These are phyloP conservation scores for Kwoniella sp. DNA, from an alignment of 768 basidiomycete species.

Conservation along the genomic window DNA sequence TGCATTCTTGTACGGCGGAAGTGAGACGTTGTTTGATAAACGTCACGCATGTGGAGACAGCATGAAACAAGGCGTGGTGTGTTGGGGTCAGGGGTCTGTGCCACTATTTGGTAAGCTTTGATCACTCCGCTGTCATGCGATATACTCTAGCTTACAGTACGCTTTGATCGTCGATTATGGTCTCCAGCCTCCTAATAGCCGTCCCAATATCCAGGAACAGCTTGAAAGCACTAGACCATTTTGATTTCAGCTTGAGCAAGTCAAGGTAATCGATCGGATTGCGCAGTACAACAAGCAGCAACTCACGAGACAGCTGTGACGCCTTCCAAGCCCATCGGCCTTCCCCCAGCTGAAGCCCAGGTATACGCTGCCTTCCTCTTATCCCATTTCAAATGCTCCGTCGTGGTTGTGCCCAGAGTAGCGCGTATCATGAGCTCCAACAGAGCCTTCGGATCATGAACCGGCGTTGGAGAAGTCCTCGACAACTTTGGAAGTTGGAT, in stretches of 20 bases:
- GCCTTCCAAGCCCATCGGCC: conserved; percentile 26
- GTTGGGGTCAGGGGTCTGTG: conserved; percentile 42
- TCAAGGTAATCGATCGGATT: background rate
- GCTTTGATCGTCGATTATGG: conserved; percentile 34
- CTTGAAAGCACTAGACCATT: conserved; percentile 17
- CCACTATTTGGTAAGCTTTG: background rate
- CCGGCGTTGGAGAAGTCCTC: background rate
- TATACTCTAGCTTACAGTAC: conserved; percentile 21
- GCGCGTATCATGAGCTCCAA: conserved; percentile 34
- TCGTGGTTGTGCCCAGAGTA: conserved; percentile 38
- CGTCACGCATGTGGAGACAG: conserved; percentile 35
- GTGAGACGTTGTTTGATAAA: conserved; percentile 39
- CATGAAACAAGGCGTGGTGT: conserved; percentile 48
- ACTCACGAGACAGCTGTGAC: conserved; percentile 28
- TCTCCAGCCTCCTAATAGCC: conserved; percentile 37
- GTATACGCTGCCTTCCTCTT: conserved; percentile 16
- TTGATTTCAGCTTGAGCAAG: background rate
- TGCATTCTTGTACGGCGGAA: conserved; percentile 20
- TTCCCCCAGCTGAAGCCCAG: conserved; percentile 21
- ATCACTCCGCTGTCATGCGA: background rate
- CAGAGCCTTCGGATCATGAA: conserved; percentile 21
- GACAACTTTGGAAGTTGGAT: conserved; percentile 10
- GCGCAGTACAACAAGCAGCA: no score
- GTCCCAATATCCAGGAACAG: conserved; percentile 39
- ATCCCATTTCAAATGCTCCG: conserved; percentile 34